A percentile compares a stretch with the other conserved stretches of the same genome.
phyloP scores from a whole-genome alignment of 2,329 filamentous ascomycete species.

The Aspergillus floridensis region DNA sequence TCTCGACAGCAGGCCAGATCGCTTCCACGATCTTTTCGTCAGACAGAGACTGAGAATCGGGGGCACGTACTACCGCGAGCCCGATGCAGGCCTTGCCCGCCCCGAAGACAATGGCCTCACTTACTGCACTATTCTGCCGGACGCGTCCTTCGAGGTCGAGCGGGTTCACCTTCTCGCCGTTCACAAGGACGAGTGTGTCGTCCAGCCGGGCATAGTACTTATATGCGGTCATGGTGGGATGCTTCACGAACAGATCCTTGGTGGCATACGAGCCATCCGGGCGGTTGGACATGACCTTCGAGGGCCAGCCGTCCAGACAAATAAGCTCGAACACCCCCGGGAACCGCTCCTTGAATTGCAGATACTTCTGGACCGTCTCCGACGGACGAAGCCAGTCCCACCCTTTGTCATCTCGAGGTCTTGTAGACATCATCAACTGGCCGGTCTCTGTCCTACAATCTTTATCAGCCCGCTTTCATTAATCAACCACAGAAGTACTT shows the following conservation, averaged over 20 bases:
- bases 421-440: slow-evolving; percentile 60
- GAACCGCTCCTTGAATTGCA: slow-evolving; percentile 40
- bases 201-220: slow-evolving; percentile 49
- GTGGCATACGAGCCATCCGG: slow-evolving; percentile 50
- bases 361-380: slow-evolving; percentile 40
- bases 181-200: slow-evolving; percentile 48
- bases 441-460: slow-evolving; percentile 56
- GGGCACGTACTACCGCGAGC: slow-evolving; percentile 52
- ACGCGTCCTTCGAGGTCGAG: slow-evolving; percentile 54
- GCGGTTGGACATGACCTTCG: slow-evolving; percentile 45
- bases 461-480: not conserved
- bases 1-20: slow-evolving; percentile 52
- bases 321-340: slow-evolving; percentile 39
- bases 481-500: slow-evolving; percentile 23
- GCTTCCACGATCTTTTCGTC: slow-evolving; percentile 48
- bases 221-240: slow-evolving; percentile 47
- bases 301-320: slow-evolving; percentile 38
- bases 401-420: slow-evolving; percentile 52
- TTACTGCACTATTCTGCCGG: slow-evolving; percentile 51
- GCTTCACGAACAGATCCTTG: slow-evolving; percentile 49
- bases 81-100: slow-evolving; percentile 54
- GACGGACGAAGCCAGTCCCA: slow-evolving; percentile 61
- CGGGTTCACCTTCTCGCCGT: slow-evolving; percentile 52
- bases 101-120: slow-evolving; percentile 59
- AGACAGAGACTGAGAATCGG: slow-evolving; percentile 42